phyloP scores from a whole-genome alignment of 2,329 filamentous ascomycete species.

The Aspergillus sp. region DNA sequence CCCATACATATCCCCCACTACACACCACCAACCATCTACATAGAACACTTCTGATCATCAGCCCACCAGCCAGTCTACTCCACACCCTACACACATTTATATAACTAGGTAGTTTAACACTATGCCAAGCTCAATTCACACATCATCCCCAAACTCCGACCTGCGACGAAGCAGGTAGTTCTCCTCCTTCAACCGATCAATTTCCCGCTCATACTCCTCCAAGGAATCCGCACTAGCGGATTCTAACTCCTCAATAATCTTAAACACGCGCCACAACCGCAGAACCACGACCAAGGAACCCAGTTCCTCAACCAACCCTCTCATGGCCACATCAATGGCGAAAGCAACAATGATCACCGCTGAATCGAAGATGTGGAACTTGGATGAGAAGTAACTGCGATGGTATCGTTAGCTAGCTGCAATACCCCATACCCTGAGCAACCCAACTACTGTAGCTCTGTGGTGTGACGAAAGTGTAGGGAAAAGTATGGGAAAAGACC shows the following conservation, averaged over 20 bases:
- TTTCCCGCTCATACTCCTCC: conserved; percentile 49
- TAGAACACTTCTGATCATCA: too few relatives aligned
- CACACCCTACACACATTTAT: too few relatives aligned
- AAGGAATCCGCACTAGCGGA: conserved; percentile 65
- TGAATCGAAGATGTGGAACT: neutral
- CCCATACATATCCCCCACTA: too few relatives aligned
- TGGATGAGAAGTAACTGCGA: neutral
- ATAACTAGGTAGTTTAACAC: too few relatives aligned
- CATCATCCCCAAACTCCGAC: neutral
- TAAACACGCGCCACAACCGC: conserved; percentile 68
- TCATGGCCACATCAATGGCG: neutral
- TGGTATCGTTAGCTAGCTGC: neutral
- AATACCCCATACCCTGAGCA: too few relatives aligned
- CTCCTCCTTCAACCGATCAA: neutral
- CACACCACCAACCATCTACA: too few relatives aligned
- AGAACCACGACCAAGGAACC: conserved; percentile 65
- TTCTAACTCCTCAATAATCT: conserved; percentile 69
- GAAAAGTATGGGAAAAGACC: neutral
- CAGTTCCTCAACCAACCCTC: conserved; percentile 1
- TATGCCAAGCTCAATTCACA: neutral
- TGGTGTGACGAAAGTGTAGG: neutral
- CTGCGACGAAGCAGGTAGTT: neutral
- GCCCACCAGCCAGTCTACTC: too few relatives aligned
- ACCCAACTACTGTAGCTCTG: neutral
- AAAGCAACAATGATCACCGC: neutral